These are phyloP conservation scores for Coccinonectria pachysandricola DNA, from an alignment of 2,329 filamentous ascomycete genomes.

Conservation along the genomic window DNA sequence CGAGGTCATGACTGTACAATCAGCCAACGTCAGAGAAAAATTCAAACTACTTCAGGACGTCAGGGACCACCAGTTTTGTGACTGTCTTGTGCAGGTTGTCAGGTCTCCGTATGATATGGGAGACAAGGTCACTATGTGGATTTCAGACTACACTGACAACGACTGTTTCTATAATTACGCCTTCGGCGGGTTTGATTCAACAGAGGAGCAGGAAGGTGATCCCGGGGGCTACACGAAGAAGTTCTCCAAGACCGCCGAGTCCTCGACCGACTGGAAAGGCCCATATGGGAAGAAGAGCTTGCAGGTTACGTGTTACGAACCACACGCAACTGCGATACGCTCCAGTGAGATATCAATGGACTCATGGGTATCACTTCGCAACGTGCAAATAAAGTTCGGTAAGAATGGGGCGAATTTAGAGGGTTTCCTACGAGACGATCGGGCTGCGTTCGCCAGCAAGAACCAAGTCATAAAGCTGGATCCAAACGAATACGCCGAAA, in stretches of 20 bases:
- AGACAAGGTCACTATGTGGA: constrained; percentile 52
- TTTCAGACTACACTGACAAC: constrained; percentile 78
- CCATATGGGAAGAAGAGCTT: constrained; percentile 65
- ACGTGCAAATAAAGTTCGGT: constrained; percentile 59
- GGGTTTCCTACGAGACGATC: constrained; percentile 59
- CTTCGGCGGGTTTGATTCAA: constrained; percentile 20
- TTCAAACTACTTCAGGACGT: constrained; percentile 58
- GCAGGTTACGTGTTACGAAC: constrained; percentile 59
- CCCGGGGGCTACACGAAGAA: constrained; percentile 40
- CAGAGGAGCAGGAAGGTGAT: constrained; percentile 38
- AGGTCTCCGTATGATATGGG: constrained; percentile 32
- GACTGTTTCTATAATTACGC: constrained; percentile 44
- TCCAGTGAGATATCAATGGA: constrained; percentile 41
- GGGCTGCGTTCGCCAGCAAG: constrained; percentile 28
- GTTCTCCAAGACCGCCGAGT: constrained; percentile 11
- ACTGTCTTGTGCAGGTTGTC: constrained; percentile 64
- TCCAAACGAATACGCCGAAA: constrained; percentile 26
- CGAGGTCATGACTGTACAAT: constrained; percentile 24
- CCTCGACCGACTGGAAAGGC: constrained; percentile 49
- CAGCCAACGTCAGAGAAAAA: constrained; percentile 41
- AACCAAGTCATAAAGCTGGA: constrained; percentile 49
- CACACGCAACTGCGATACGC: constrained; percentile 51
- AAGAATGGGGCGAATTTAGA: constrained; percentile 50
- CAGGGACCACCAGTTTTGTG: constrained; percentile 44
- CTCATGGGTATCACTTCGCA: constrained; percentile 56